A percentile compares a stretch with the other conserved stretches of the same genome.
Conservation (phyloP, 2,329 filamentous ascomycete species). For the Beauveria sp. region DNA sequence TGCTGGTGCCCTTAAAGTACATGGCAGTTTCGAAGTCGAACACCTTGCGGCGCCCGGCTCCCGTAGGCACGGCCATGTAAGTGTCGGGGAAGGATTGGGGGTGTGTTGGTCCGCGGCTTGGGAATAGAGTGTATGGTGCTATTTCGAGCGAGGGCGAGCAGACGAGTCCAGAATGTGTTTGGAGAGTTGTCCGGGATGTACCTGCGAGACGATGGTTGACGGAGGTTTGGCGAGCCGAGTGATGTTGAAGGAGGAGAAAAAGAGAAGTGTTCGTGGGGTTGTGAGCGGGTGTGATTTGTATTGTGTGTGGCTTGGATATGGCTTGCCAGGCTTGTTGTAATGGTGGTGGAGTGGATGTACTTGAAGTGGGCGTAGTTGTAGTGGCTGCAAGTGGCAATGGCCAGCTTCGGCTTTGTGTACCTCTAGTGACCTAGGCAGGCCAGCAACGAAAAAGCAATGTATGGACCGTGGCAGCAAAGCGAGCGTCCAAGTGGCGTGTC, state of each 20-base stretch:
- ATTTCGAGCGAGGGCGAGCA: background rate
- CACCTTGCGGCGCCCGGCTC: slow-evolving; percentile 22
- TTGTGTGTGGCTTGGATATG: background rate
- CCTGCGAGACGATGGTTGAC: no score
- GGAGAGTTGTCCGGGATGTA: background rate
- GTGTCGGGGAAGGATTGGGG: slow-evolving; percentile 12
- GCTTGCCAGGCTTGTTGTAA: background rate
- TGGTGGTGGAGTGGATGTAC: background rate
- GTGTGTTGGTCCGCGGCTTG: slow-evolving; percentile 3
- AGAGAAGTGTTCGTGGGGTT: background rate
- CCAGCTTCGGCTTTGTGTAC: slow-evolving; percentile 5
- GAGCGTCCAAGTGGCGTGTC: background rate
- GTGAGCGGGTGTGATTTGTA: background rate
- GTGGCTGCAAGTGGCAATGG: background rate
- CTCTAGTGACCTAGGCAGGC: background rate
- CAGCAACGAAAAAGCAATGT: background rate
- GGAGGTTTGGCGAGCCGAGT: background rate
- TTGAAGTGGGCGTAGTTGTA: background rate
- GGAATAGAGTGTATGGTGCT: background rate
- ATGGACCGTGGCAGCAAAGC: background rate
- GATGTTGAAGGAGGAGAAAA: background rate
- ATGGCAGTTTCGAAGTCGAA: slow-evolving; percentile 29
- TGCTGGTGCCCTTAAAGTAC: slow-evolving; percentile 27
- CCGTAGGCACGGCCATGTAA: slow-evolving; percentile 24
- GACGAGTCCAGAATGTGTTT: background rate